Base-by-base conservation (phyloP, 2,329 filamentous ascomycete genomes). In the Colletotrichum sp. region DNA sequence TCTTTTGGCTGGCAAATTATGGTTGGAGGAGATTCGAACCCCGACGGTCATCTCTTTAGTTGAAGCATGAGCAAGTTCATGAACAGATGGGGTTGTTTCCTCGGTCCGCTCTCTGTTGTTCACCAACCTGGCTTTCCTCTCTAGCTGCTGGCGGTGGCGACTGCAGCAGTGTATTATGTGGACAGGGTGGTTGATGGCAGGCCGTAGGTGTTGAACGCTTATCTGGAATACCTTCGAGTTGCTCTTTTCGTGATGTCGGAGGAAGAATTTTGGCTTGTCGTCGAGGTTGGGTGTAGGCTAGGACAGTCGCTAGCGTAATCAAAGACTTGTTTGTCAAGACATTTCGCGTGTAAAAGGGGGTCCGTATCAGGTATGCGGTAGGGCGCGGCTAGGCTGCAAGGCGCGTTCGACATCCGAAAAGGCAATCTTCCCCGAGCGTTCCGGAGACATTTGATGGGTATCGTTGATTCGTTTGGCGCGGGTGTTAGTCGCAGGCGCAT, bases 401-500 rank as follows among this genome's bases (percentile, higher is more conserved):
- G 59, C 59, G 59, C 28, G 59, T 61, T 61, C 18, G 59, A 30
- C 59, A 61, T 32, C 59, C 18, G 59, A 61, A 61, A 34, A 32
- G 28, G 59, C 18, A 30, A 61, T n/a, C 28, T n/a, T n/a, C 6
- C 7, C 59, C 59, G 59, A 34, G 18, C 24, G 26, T 30, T 61
- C 59, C 59, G 59, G 10, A 30, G 18, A 32, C 28, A 13, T 61
- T 39, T 39, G 60, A 21, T 14, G n/a, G 32, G 16, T 21, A 26
- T 26, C 60, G 32, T 28, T 34, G 1, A 39, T 39, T 28, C 59
- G 59, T 61, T 30, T 34, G 28, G 18, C 8, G 28, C 16, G 28
- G 28, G 59, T 61, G 28, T 34, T 30, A 34, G 26, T 59, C 55
- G 21, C 24, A 24, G 55, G 8, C 9, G 3, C 4, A 16, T 26